These are phyloP conservation scores for Cryptococcus jaspeensis DNA, from an alignment of 1,284 basidiomycete genomes.

Conservation along the genomic window DNA sequence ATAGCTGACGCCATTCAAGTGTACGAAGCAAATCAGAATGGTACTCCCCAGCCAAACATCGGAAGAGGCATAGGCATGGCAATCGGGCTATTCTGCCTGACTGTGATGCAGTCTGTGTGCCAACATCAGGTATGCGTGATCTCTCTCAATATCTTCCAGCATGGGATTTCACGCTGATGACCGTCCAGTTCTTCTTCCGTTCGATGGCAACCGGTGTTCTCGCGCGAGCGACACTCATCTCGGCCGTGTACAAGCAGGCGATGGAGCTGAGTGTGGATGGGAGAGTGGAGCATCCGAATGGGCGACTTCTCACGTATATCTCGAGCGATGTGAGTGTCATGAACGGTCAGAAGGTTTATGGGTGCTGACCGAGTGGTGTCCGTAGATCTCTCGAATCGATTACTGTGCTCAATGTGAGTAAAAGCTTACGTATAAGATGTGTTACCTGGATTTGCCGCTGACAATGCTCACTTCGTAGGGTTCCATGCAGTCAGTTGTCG, in stretches of 20 bases:
- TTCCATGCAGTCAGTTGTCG: constrained; percentile 53
- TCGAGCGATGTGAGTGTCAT: constrained; percentile 61
- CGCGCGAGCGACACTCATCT: constrained; percentile 68
- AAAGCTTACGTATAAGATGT: not conserved
- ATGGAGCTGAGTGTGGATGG: constrained; percentile 66
- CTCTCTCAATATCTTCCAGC: not conserved
- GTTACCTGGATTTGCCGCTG: not conserved
- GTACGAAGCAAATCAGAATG: constrained; percentile 40
- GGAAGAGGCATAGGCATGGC: constrained; percentile 70
- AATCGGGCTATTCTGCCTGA: constrained; percentile 65
- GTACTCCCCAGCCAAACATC: constrained; percentile 53
- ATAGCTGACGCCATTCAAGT: constrained; percentile 24
- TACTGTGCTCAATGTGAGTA: constrained; percentile 43
- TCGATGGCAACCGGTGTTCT: constrained; percentile 70
- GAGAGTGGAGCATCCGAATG: constrained; percentile 63
- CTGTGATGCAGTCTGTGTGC: constrained; percentile 60
- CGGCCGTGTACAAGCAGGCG: constrained; percentile 70
- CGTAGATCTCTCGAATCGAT: constrained; percentile 44
- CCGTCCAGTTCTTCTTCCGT: constrained; percentile 68
- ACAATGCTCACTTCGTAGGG: constrained; percentile 50
- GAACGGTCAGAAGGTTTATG: not conserved
- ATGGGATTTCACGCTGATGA: not conserved
- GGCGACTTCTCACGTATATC: constrained; percentile 71
- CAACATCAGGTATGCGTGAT: constrained; percentile 59
- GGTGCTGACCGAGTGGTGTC: not conserved